These are phyloP conservation scores for Termitomyces sp. DNA, from an alignment of 768 basidiomycete species.

Conservation along the genomic window DNA sequence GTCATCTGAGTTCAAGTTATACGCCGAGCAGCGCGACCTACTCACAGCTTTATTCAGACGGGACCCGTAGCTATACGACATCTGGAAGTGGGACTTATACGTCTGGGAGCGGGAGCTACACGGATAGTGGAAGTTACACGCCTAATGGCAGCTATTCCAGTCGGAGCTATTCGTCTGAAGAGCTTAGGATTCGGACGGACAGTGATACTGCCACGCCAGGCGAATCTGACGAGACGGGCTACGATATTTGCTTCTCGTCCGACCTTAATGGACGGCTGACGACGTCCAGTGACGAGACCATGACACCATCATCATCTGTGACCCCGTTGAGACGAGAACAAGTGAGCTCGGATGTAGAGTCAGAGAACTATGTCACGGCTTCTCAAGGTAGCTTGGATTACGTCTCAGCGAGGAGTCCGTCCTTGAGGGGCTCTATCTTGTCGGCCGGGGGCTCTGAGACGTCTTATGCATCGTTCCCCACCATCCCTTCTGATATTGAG, in stretches of 20 bases:
- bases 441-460: slow-evolving; percentile 38
- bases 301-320: slow-evolving; percentile 29
- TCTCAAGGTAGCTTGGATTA: slow-evolving; percentile 53
- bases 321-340: slow-evolving; percentile 21
- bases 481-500: slow-evolving; percentile 50
- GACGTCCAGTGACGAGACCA: slow-evolving; percentile 23
- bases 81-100: slow-evolving; percentile 6
- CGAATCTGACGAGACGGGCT: slow-evolving; percentile 44
- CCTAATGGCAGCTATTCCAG: slow-evolving; percentile 18
- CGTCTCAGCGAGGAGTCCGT: slow-evolving; percentile 34
- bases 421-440: slow-evolving; percentile 42
- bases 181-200: slow-evolving; percentile 14
- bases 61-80: not conserved
- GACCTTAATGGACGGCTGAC: slow-evolving; percentile 35
- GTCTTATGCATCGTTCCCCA: slow-evolving; percentile 54
- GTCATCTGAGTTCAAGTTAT: slow-evolving; percentile 16
- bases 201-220: slow-evolving; percentile 28
- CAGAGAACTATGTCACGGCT: slow-evolving; percentile 37
- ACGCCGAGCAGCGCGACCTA: not conserved
- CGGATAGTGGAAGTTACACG: slow-evolving; percentile 12
- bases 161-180: slow-evolving; percentile 11
- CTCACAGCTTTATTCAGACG: slow-evolving; percentile 4
- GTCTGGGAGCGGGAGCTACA: slow-evolving; percentile 7
- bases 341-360: slow-evolving; percentile 25
- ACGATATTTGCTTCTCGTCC: slow-evolving; percentile 49